Evolutionary conservation across 108 stramenopile species (phyloP).

Genomic region (Skeletonema potamos): DNA sequence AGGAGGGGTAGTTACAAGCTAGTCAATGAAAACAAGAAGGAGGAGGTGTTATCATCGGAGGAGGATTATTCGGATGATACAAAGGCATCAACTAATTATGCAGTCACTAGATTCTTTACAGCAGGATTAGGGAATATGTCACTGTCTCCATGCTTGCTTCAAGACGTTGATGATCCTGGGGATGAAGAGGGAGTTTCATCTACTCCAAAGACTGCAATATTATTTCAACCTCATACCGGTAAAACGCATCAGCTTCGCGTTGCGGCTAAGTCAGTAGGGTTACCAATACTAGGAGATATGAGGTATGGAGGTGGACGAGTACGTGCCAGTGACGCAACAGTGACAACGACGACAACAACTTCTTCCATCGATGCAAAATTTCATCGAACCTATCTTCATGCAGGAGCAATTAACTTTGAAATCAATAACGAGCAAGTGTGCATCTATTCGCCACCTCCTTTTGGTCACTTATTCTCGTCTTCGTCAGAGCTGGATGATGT

Average conservation of each 20-base stretch:
- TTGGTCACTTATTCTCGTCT: conserved; percentile 27
- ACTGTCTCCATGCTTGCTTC: not conserved
- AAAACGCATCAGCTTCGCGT: conserved; percentile 86
- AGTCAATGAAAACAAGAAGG: conserved; percentile 15
- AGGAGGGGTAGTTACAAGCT: conserved; percentile 77
- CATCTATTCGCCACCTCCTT: conserved; percentile 51
- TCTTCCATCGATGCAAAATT: not conserved
- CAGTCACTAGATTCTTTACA: conserved; percentile 76
- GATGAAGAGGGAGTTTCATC: not conserved
- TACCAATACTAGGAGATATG: conserved; percentile 75
- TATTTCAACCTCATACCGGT: conserved; percentile 81
- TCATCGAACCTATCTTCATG: conserved; percentile 56
- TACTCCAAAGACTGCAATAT: conserved; percentile 53
- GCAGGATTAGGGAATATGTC: conserved; percentile 42
- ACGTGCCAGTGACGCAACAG: not conserved
- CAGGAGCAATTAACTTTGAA: conserved; percentile 41
- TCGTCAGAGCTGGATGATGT: conserved; percentile 16
- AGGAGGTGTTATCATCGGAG: too few relatives aligned
- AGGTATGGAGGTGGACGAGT: conserved; percentile 57
- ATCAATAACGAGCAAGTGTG: conserved; percentile 39
- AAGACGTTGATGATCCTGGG: not conserved
- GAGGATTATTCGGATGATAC: not conserved
- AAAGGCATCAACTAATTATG: conserved; percentile 29
- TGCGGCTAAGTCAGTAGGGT: conserved; percentile 73
- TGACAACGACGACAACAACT: not conserved